phyloP scores from a whole-genome alignment of 2,329 filamentous ascomycete species.

The Albifimbria verrucaria region DNA sequence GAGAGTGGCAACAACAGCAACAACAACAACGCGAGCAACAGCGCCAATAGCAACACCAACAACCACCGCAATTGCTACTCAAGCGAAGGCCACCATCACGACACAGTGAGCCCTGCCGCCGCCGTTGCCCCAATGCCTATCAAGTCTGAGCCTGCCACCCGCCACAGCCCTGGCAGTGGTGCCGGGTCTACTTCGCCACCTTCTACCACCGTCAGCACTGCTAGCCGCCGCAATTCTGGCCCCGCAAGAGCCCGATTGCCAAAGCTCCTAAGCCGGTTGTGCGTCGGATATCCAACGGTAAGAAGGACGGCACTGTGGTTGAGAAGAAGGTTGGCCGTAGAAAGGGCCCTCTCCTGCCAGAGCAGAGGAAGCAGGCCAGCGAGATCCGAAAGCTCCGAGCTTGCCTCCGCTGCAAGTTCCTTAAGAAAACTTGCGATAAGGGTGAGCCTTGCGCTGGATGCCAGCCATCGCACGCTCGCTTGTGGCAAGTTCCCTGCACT shows the following conservation, averaged over 20 bases:
- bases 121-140: conserved; percentile 64
- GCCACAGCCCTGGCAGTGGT: conserved; percentile 58
- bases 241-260: conserved; percentile 71
- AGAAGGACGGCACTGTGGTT: conserved; percentile 67
- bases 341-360: conserved; percentile 83
- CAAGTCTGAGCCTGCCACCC: conserved; percentile 54
- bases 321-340: conserved; percentile 94
- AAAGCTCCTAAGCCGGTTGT: conserved; percentile 82
- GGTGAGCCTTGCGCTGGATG: conserved; percentile 94
- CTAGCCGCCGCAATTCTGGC: conserved; percentile 66
- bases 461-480: conserved; percentile 88
- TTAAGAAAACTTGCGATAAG: conserved; percentile 99
- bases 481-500: conserved; percentile 98
- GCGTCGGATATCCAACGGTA: conserved; percentile 71
- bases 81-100: conserved; percentile 50
- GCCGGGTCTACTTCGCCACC: conserved; percentile 60
- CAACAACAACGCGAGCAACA: background rate
- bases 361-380: conserved; percentile 93
- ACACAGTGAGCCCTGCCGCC: conserved; percentile 64
- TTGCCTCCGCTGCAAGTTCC: conserved; percentile 93
- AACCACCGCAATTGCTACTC: conserved; percentile 62
- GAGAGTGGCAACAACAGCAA: conserved; percentile 22
- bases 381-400: conserved; percentile 94
- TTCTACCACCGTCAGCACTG: conserved; percentile 50
- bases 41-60: conserved; percentile 38